Base-by-base conservation (phyloP, 2,329 filamentous ascomycete genomes). In the Fusarium musae region DNA sequence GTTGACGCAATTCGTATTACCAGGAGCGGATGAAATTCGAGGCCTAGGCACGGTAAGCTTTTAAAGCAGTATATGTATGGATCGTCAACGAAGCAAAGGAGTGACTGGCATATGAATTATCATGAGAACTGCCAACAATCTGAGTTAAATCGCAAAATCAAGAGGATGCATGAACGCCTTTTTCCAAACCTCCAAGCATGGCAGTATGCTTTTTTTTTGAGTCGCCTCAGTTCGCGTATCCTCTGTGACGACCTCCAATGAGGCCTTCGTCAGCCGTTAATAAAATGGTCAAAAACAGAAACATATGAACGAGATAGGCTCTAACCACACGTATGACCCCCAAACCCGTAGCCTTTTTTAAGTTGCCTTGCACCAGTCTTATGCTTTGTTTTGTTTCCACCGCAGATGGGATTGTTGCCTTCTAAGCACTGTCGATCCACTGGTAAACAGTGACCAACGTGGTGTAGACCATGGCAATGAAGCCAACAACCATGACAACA, bases 391-490 rank as follows among this genome's bases (percentile, higher is more conserved):
- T 40, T 37, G n/a, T 32, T 63, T 53, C 44, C 36, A 37, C 53
- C 49, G 39, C 39, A 47, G n/a, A 50, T 53, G 10, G 21, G 23
- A 15, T 47, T 42, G 34, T 43, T 28, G 52, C 34, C 26, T 43
- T 62, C 70, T 37, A 76, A 44, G 50, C 70, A 34, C 70, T 70
- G 49, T 77, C 69, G 62, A 82, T 73, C 82, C 82, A 84, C 68
- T 83, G 81, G 42, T 74, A 76, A 13, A 80, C 76, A 8, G 91
- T 93, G 52, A 94, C 87, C 19, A 83, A 79, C 0, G 92, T 93
- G 0, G 92, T 93, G 78, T 93, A 94, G 0, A 91, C 83, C 91
- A 94, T 94, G 17, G 91, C 91, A 13, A 90, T 82, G 17, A 87
- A 59, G 1, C 93, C 93, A 23, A 93, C 74, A 2, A 85, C 79